phyloP scores from a whole-genome alignment of 495 filamentous ascomycete genomes.

The Aspergillus taichungensis region DNA sequence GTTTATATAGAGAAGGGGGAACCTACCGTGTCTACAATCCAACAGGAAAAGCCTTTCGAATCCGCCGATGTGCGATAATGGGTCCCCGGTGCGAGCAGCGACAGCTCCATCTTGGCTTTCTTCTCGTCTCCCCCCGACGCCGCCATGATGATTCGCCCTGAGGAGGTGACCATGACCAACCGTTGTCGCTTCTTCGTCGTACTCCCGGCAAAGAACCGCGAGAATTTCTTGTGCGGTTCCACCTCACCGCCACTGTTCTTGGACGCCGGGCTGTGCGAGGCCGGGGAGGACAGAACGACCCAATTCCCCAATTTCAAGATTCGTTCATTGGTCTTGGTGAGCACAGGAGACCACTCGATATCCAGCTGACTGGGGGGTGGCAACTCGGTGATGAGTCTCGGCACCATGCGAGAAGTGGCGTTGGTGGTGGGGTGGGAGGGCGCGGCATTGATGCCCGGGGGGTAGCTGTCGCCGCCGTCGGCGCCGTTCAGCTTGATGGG shows the following conservation, averaged over 20 bases:
- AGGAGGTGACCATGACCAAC: slow-evolving; percentile 91
- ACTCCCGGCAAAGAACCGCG: slow-evolving; percentile 83
- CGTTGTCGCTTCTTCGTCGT: slow-evolving; percentile 88
- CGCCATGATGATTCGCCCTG: slow-evolving; percentile 77
- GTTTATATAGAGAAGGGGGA: background rate
- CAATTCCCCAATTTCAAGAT: slow-evolving; percentile 92
- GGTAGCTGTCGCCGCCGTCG: slow-evolving; percentile 30
- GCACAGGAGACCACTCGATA: slow-evolving; percentile 97
- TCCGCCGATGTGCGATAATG: slow-evolving; percentile 72
- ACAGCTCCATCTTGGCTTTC: slow-evolving; percentile 84
- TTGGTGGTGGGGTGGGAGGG: slow-evolving; percentile 29
- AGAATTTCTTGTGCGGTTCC: slow-evolving; percentile 73
- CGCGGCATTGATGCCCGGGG: slow-evolving; percentile 42
- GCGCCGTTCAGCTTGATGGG: slow-evolving; percentile 74
- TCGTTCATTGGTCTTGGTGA: slow-evolving; percentile 83
- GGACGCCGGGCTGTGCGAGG: slow-evolving; percentile 56
- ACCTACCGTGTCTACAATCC: slow-evolving; percentile 91
- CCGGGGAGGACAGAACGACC: slow-evolving; percentile 67
- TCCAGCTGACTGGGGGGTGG: slow-evolving; percentile 94
- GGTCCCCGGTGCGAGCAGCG: slow-evolving; percentile 62
- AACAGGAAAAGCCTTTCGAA: slow-evolving; percentile 72
- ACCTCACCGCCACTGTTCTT: slow-evolving; percentile 50
- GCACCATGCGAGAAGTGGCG: slow-evolving; percentile 48
- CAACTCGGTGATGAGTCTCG: slow-evolving; percentile 87
- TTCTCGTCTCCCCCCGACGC: slow-evolving; percentile 96